Evolutionary conservation across 768 basidiomycete species (phyloP), one percentile per base, ranked within the genome.

Genomic region (Sporobolomyces roseus): DNA sequence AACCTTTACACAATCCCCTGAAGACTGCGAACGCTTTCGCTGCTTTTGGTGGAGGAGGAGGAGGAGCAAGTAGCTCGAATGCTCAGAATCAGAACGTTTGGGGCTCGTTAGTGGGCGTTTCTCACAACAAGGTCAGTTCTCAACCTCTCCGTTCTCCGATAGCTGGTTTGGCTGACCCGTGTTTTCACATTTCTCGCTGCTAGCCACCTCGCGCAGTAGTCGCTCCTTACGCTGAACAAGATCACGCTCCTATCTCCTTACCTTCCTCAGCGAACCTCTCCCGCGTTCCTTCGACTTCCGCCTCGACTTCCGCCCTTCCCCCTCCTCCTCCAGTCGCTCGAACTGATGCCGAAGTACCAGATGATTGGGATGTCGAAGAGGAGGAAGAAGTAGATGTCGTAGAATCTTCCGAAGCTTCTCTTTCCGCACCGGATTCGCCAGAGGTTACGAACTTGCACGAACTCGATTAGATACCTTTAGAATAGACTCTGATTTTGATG

Each of bases 181-280:
- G 38, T 41, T 17, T 41, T 21, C 38, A n/a, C n/a, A n/a, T 53
- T 43, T 30, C 46, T 16, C 30, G 1, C 43, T 25, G 25, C 12
- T 48, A 71, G 70, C 70, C 70, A 2, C 70, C 70, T 19, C 65
- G 65, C 3, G 70, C 70, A 33, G 70, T 71, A 35, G n/a, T 63
- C 50, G 70, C 61, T 0, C 61, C 70, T 0, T 46, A 33, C 21
- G 61, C 65, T 36, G 65, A 66, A 51, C 65, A 61, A 43, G 70
- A 71, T 25, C n/a, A 35, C 21, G 45, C 58, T 8, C 58, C 58
- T 8, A 60, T 60, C 32, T 48, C 58, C 17, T 21, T 60, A 10
- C 58, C 58, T 5, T 2, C 16, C 45, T 60, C 58, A 8, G 29
- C 58, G 4, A 43, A 45, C 13, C 43, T 59, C 41, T 59, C 56